Evolutionary conservation across 1,284 basidiomycete genomes (phyloP).

Genomic region (Porogramme epimiltina): DNA sequence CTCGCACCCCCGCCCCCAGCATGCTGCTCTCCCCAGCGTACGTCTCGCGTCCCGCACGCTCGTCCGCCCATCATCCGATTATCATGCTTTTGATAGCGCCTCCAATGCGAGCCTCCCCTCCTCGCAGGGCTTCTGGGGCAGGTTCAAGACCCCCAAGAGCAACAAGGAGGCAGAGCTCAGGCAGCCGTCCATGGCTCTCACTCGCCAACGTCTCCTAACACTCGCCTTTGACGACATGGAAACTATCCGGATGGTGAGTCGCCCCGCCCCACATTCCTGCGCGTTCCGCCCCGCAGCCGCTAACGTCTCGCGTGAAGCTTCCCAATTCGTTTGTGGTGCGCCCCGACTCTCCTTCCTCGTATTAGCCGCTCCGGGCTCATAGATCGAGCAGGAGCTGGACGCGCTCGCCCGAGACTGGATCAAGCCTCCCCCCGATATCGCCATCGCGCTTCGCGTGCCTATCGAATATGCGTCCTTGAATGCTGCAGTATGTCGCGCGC

Average conservation of each 20-base stretch:
- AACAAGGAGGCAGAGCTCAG: conserved; percentile 57
- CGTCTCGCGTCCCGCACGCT: conserved; percentile 38
- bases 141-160: conserved; percentile 53
- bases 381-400: conserved; percentile 64
- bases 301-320: conserved; percentile 42
- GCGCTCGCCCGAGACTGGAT: conserved; percentile 79
- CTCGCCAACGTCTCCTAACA: conserved; percentile 73
- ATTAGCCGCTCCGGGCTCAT: neutral
- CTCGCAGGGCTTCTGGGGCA: conserved; percentile 61
- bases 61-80: conserved; percentile 32
- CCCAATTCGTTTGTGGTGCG: conserved; percentile 63
- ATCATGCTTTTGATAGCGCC: conserved; percentile 49
- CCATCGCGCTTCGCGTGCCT: conserved; percentile 73
- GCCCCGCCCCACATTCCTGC: neutral
- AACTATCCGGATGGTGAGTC: conserved; percentile 69
- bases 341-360: neutral
- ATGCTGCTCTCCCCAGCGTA: conserved; percentile 83
- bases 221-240: conserved; percentile 83
- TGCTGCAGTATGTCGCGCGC: conserved; percentile 62
- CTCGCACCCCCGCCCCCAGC: conserved; percentile 18
- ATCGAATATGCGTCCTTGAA: conserved; percentile 82
- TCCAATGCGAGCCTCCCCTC: conserved; percentile 64
- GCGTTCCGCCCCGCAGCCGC: neutral
- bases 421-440: conserved; percentile 75
- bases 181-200: conserved; percentile 57